Evolutionary conservation across 2,329 filamentous ascomycete genomes (phyloP).

Genomic region (Penicillium nordicum): DNA sequence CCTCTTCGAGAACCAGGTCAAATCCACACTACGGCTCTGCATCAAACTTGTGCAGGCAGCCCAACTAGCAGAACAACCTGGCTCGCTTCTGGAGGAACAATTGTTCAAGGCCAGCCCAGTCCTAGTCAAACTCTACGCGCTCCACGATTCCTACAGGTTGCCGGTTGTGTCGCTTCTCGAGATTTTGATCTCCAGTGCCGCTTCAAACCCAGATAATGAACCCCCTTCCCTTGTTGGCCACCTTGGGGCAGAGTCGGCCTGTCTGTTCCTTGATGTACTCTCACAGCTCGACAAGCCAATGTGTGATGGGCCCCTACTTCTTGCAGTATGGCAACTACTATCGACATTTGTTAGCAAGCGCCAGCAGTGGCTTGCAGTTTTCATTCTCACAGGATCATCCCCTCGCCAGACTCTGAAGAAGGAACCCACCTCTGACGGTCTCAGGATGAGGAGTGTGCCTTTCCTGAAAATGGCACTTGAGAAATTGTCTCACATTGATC

Average conservation of each 20-base stretch:
- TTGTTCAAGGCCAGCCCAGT: conserved; percentile 77
- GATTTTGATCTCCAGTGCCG: conserved; percentile 67
- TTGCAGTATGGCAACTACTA: conserved; percentile 78
- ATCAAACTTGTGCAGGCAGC: conserved; percentile 69
- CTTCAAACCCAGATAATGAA: conserved; percentile 61
- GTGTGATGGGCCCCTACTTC: conserved; percentile 60
- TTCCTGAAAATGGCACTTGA: conserved; percentile 72
- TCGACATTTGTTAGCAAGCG: conserved; percentile 81
- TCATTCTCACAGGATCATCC: conserved; percentile 81
- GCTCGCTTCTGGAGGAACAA: conserved; percentile 68
- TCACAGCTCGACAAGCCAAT: conserved; percentile 75
- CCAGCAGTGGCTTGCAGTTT: conserved; percentile 95
- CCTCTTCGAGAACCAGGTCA: conserved; percentile 61
- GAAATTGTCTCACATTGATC: conserved; percentile 62
- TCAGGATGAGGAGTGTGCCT: conserved; percentile 55
- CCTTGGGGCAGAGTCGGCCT: conserved; percentile 75
- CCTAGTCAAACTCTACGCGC: conserved; percentile 71
- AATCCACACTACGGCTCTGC: conserved; percentile 62
- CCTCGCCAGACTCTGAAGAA: conserved; percentile 69
- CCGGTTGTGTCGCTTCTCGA: conserved; percentile 68
- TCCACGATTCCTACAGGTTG: conserved; percentile 62
- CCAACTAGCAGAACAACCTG: conserved; percentile 59
- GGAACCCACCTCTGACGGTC: conserved; percentile 48
- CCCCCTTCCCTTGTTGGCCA: conserved; percentile 93
- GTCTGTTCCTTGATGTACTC: conserved; percentile 76